Percentiles rank a stretch among this genome's conserved stretches.
These are phyloP conservation scores for Microsporum audouinii DNA, from an alignment of 2,329 filamentous ascomycete species.

Conservation along the genomic window DNA sequence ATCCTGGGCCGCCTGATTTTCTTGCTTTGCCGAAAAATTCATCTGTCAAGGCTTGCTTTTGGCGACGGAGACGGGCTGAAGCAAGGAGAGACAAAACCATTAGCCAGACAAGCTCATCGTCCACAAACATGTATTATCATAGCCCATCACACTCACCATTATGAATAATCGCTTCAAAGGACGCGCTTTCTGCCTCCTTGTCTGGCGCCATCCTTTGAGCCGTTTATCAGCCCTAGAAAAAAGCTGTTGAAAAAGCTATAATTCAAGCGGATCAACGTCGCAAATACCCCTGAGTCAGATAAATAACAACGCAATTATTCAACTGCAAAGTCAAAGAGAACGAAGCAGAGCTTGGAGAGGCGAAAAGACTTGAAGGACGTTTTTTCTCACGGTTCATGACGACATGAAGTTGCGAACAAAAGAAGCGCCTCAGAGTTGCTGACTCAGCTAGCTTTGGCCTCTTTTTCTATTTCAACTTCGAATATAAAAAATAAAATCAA, in stretches of 20 bases:
- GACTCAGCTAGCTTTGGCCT: not conserved
- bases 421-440: not conserved
- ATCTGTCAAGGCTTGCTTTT: conserved; percentile 47
- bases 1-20: conserved; percentile 37
- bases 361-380: not conserved
- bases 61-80: conserved; percentile 43
- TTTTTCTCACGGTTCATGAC: not conserved
- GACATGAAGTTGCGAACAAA: not conserved
- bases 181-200: conserved; percentile 27
- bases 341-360: not conserved
- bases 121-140: conserved; percentile 6
- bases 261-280: not conserved
- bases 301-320: not conserved
- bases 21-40: conserved; percentile 47
- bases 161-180: conserved; percentile 43
- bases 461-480: not conserved
- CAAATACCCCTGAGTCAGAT: not conserved
- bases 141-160: conserved; percentile 29
- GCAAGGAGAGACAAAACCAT: not conserved
- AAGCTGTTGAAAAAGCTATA: not conserved
- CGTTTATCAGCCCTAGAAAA: not conserved
- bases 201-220: conserved; percentile 17
- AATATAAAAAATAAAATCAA: not conserved
- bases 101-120: not conserved
- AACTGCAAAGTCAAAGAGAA: not conserved